Conservation (phyloP, 352 stramenopile species). For the Globisporangium okanoganense region DNA sequence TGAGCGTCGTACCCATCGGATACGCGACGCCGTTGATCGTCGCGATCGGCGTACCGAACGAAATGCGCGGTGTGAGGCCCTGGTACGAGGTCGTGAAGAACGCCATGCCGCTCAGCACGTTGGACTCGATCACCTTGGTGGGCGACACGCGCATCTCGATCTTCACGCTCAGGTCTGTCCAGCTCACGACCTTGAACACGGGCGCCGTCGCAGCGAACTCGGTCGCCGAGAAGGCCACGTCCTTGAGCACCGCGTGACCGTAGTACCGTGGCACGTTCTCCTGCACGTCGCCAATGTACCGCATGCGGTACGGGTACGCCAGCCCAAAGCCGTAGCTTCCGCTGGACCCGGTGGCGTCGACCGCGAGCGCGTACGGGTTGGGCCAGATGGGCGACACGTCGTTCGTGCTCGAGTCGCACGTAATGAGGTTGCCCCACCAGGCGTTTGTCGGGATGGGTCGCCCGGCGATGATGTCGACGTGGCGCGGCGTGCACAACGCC, state of each 20-base stretch:
- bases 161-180: constrained; percentile 63
- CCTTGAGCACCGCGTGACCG: constrained; percentile 52
- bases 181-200: constrained; percentile 48
- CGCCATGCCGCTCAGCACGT: constrained; percentile 67
- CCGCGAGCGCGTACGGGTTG: constrained; percentile 59
- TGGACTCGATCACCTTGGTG: constrained; percentile 33
- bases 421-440: constrained; percentile 84
- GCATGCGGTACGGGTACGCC: constrained; percentile 63
- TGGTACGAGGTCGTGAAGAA: constrained; percentile 62
- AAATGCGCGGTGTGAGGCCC: constrained; percentile 45
- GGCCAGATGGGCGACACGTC: constrained; percentile 54
- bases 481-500: constrained; percentile 48
- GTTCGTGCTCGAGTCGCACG: constrained; percentile 46
- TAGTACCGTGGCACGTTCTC: constrained; percentile 49
- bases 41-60: constrained; percentile 44
- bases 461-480: constrained; percentile 40
- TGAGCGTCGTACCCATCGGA: constrained; percentile 24
- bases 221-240: constrained; percentile 51
- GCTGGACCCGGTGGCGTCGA: constrained; percentile 33
- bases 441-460: constrained; percentile 68
- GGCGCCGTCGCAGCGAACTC: constrained; percentile 45
- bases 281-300: constrained; percentile 51
- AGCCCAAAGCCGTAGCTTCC: constrained; percentile 46
- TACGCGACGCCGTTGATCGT: constrained; percentile 44
- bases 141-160: constrained; percentile 34